Evolutionary conservation across 768 basidiomycete genomes (phyloP), one percentile per base, ranked within the genome.

Genomic region (Calocybe cyanea): DNA sequence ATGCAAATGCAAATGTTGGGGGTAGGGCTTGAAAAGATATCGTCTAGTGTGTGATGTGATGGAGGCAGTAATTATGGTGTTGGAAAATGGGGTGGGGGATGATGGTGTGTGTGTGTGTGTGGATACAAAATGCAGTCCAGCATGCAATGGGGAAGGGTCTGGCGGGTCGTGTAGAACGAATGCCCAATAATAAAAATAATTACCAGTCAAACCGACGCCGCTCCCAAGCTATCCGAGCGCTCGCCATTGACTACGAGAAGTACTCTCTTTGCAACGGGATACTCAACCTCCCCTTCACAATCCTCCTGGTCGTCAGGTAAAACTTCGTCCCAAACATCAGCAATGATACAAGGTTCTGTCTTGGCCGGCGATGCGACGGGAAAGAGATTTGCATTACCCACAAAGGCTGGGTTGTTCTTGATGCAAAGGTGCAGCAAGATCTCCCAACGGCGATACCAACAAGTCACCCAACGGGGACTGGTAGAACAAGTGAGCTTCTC

Each of bases 391-490:
- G 41, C 14, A 14, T 41, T 44, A 11, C n/a, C 25, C 7, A 43
- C 31, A 15, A 43, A 37, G 4, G 15, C 19, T 28, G 45, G 41
- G 19, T 43, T 54, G 59, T 38, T 59, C 55, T 28, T 49, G 49
- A 36, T 67, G 62, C 38, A 67, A 3, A 80, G 64, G 45, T 72
- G 67, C 37, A 73, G 51, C 38, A 82, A 64, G 37, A 80, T 42
- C 46, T 78, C 72, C 76, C 77, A 80, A 45, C 76, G 76, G 21
- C 65, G 66, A 50, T 78, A 74, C 77, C 77, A 80, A 47, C 66
- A 70, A 9, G 67, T 65, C 30, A 69, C 62, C 78, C 77, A 78
- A 19, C 52, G 52, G 13, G 61, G 52, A 41, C 53, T 55, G 19
- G 39, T 43, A 54, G 52, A 23, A 40, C n/a, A 48, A 38, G 31